phyloP scores from a whole-genome alignment of 352 stramenopile species.

The Globisporangium cederbergense region DNA sequence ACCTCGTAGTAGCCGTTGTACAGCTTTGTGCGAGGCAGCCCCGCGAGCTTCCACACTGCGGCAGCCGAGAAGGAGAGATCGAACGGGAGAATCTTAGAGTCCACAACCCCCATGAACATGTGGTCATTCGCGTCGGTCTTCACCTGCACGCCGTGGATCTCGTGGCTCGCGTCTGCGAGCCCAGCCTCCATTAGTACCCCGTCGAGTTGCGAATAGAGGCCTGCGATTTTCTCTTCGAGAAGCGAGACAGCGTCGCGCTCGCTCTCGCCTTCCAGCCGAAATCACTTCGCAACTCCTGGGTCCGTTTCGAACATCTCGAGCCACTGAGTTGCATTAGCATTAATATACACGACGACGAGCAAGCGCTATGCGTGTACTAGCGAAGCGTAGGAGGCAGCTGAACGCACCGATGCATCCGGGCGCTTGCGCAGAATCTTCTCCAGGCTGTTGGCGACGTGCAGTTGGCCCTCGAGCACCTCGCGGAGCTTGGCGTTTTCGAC shows the following conservation, averaged over 20 bases:
- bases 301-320: not conserved
- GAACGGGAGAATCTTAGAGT: conserved; percentile 44
- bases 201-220: conserved; percentile 6
- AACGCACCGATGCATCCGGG: not conserved
- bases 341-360: not conserved
- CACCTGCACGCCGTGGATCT: not conserved
- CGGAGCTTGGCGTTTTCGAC: conserved; percentile 6
- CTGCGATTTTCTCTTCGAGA: not conserved
- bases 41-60: conserved; percentile 27
- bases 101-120: conserved; percentile 35
- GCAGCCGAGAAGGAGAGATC: conserved; percentile 29
- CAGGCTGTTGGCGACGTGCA: not conserved
- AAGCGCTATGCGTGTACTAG: not conserved
- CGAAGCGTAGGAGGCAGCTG: not conserved
- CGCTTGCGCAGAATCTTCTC: not conserved
- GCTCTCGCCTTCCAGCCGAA: not conserved
- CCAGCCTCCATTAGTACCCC: not conserved
- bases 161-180: not conserved
- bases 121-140: conserved; percentile 9
- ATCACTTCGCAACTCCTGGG: not conserved
- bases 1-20: conserved; percentile 2
- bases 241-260: not conserved
- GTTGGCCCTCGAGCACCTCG: conserved; percentile 2
- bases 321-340: not conserved
- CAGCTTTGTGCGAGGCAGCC: not conserved